Conservation (phyloP, 2,329 filamentous ascomycete genomes). For the Fusarium sp. region DNA sequence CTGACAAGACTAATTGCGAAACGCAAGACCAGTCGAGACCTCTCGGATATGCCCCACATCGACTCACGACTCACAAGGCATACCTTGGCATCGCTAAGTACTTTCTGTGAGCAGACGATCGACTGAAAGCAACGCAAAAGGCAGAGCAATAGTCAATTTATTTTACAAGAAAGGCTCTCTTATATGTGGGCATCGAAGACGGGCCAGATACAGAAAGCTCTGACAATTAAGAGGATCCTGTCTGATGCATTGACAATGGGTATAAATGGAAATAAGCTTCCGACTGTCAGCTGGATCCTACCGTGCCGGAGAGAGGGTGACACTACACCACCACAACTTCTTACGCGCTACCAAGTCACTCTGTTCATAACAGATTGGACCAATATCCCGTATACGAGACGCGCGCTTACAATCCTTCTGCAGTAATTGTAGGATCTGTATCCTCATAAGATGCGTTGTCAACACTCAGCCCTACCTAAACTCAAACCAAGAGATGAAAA, state of each 20-base stretch:
- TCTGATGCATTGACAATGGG: neutral
- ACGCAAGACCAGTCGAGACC: neutral
- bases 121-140: neutral
- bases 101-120: no score
- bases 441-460: neutral
- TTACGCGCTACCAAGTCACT: neutral
- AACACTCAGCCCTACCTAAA: neutral
- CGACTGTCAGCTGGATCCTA: neutral
- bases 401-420: neutral
- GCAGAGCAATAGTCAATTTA: no score
- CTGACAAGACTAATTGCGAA: neutral
- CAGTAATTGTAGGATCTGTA: rapidly evolving
- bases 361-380: neutral
- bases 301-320: no score
- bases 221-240: neutral
- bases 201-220: no score
- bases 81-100: neutral
- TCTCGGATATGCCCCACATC: neutral
- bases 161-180: neutral
- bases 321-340: neutral
- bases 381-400: neutral
- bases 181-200: neutral
- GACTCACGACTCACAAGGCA: neutral
- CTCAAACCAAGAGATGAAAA: rapidly evolving
- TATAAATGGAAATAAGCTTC: neutral